A percentile compares a stretch with the other conserved stretches of the same genome.
Conservation (phyloP, 768 basidiomycete species). For the Serendipita indica region DNA sequence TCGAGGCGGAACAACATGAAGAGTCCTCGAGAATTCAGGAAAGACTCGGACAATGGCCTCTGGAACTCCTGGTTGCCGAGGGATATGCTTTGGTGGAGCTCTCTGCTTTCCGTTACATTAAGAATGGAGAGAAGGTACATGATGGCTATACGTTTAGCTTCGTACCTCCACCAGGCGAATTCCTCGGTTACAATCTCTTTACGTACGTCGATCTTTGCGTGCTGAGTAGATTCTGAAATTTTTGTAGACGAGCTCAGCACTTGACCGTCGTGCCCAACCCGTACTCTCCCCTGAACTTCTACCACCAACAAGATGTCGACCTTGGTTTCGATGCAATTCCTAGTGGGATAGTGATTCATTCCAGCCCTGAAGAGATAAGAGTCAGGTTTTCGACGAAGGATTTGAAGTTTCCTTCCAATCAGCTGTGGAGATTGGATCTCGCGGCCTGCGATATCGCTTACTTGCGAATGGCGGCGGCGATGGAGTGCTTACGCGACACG, state of each 20-base stretch:
- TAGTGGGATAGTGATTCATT: neutral
- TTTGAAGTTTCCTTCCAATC: neutral
- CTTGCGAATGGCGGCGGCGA: conserved; percentile 54
- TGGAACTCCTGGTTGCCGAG: conserved; percentile 43
- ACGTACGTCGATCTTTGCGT: conserved; percentile 33
- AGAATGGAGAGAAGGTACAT: conserved; percentile 41
- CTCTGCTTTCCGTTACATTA: conserved; percentile 34
- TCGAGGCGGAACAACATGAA: conserved; percentile 48
- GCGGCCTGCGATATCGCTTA: conserved; percentile 51
- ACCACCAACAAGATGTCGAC: neutral
- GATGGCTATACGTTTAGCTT: conserved; percentile 51
- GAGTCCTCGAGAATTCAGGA: conserved; percentile 43
- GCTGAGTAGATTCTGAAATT: neutral
- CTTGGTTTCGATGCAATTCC: conserved; percentile 13
- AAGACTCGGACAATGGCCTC: conserved; percentile 53
- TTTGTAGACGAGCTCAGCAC: neutral
- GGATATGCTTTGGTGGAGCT: conserved; percentile 60
- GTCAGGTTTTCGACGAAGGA: neutral
- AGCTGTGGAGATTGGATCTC: conserved; percentile 39
- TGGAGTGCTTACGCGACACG: conserved; percentile 41
- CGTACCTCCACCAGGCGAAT: conserved; percentile 45
- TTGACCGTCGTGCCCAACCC: neutral
- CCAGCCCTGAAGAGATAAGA: neutral
- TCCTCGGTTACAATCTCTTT: conserved; percentile 51
- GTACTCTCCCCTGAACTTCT: neutral